Evolutionary conservation across 306 rosid genomes (phyloP).

Genomic region (Albizia julibrissin): DNA sequence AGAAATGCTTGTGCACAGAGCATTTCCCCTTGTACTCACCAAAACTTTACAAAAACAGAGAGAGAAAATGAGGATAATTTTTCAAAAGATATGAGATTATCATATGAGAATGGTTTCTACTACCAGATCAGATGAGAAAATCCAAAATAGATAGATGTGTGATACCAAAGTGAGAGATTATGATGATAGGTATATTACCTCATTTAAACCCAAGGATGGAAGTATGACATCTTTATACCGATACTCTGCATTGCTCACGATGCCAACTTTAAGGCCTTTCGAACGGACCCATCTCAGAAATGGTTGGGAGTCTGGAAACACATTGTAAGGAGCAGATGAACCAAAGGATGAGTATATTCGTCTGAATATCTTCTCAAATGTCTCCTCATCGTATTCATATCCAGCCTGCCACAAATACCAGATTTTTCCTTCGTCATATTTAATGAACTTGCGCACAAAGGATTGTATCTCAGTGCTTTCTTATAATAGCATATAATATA

Average conservation of each 20-base stretch:
- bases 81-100: not conserved
- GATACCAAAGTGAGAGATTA: not conserved
- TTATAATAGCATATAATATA: conserved; percentile 10
- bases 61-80: not conserved
- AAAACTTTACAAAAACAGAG: not conserved
- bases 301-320: conserved; percentile 86
- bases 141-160: conserved; percentile 4
- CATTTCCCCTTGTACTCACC: not conserved
- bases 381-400: conserved; percentile 92
- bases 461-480: not conserved
- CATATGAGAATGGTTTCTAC: not conserved
- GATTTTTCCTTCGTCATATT: not conserved
- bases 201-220: conserved; percentile 73
- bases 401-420: conserved; percentile 78
- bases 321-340: conserved; percentile 86
- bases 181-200: conserved; percentile 46
- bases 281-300: conserved; percentile 85
- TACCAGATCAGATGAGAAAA: not conserved
- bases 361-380: conserved; percentile 89
- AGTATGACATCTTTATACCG: conserved; percentile 89
- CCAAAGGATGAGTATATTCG: conserved; percentile 93
- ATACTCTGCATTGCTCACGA: conserved; percentile 89
- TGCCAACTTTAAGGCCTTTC: conserved; percentile 78
- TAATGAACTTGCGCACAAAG: conserved; percentile 12
- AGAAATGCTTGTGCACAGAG: not conserved